These are phyloP conservation scores for Patellaria atrata DNA, from an alignment of 495 filamentous ascomycete species.

Conservation along the genomic window DNA sequence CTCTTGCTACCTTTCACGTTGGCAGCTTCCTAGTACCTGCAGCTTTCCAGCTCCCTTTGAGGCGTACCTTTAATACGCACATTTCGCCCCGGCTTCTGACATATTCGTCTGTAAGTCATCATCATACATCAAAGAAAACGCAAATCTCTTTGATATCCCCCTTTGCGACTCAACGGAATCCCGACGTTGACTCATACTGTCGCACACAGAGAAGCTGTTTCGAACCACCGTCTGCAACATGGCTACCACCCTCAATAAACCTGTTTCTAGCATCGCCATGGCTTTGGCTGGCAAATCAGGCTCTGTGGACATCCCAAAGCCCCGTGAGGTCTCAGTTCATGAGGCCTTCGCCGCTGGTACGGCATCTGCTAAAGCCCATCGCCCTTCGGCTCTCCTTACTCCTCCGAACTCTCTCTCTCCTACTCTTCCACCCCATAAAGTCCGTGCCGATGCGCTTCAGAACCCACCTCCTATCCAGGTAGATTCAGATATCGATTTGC, in stretches of 20 bases:
- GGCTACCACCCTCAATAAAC: conserved; percentile 36
- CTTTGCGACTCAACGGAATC: no score
- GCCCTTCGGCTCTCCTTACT: conserved; percentile 59
- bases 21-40: no score
- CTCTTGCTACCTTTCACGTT: no score
- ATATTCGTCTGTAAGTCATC: no score
- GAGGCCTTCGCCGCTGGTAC: conserved; percentile 44
- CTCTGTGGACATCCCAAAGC: conserved; percentile 59
- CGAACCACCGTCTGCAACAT: conserved; percentile 39
- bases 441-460: conserved; percentile 35
- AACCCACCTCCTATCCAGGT: conserved; percentile 46
- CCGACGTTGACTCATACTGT: no score
- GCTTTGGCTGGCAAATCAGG: conserved; percentile 49
- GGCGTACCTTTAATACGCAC: no score
- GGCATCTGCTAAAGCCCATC: conserved; percentile 43
- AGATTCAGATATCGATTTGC: conserved; percentile 80
- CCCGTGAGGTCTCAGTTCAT: conserved; percentile 31
- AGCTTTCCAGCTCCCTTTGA: no score
- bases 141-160: no score
- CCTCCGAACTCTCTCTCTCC: conserved; percentile 96
- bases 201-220: no score
- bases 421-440: conserved; percentile 65
- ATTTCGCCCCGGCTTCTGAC: no score
- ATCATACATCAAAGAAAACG: no score
- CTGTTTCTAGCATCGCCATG: conserved; percentile 44